Evolutionary conservation across 2,329 filamentous ascomycete genomes (phyloP), one percentile per base, ranked within the genome.

Genomic region (Sporothrix phasma): DNA sequence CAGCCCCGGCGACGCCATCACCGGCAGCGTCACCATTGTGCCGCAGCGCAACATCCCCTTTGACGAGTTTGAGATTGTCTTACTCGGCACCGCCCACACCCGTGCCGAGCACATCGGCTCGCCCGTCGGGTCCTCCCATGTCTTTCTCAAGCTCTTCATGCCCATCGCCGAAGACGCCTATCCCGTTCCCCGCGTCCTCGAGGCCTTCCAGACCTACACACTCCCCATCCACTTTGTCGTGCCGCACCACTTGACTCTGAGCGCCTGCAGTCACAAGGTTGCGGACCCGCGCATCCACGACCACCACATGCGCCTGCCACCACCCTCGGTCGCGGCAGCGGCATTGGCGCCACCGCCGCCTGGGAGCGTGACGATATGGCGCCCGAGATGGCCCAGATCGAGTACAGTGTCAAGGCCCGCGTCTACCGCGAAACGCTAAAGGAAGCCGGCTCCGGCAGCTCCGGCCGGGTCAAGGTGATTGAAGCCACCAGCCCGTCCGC

Each of bases 151-250:
- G 74, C 73, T 83, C 66, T 74, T 76, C 62, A 84, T 85, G 78
- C 82, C 82, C 10, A 74, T 84, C 22, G 70, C 75, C 11, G 75
- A 76, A n/a, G 75, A 76, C 1, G 70, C 74, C 6, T 79, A 84
- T 62, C 82, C 82, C 2, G 72, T 73, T 7, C 74, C 78, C 22
- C 74, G 77, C 39, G 69, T 82, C 34, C 79, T 84, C 65, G 74
- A 79, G 71, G 74, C 77, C n/a, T 80, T 77, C 2, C 71, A 72
- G 67, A 76, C 75, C 29, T 82, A 83, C 72, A 76, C 70, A 15
- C 72, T 85, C 26, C 82, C 82, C n/a, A 83, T 85, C 74, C 73
- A 82, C 73, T 85, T 85, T 67, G 79, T 85, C 65, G 78, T 85
- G 17, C 83, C 83, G n/a, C 75, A 76, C 67, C 78, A 84, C 62